Percentiles rank a stretch among this genome's conserved stretches.
phyloP scores from a whole-genome alignment of 1,284 basidiomycete species.

The Dichomitus squalens region DNA sequence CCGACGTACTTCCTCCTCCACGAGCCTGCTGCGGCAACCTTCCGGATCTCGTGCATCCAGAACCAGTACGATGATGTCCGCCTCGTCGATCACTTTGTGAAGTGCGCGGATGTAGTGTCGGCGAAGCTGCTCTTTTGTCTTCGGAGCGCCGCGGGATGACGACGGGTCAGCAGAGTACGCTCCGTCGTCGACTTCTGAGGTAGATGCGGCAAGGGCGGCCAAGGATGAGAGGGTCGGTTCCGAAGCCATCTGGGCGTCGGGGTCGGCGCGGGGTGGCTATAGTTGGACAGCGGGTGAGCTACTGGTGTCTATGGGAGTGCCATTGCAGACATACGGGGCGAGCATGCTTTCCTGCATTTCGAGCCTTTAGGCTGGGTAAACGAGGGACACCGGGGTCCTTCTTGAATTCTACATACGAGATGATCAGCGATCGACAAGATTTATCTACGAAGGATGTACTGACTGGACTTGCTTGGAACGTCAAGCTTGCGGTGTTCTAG shows the following conservation, averaged over 20 bases:
- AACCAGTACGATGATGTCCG: slow-evolving; percentile 88
- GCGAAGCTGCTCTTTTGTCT: slow-evolving; percentile 68
- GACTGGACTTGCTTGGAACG: slow-evolving; percentile 60
- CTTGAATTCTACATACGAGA: slow-evolving; percentile 59
- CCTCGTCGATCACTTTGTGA: slow-evolving; percentile 91
- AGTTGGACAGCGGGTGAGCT: background rate
- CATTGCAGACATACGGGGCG: slow-evolving; percentile 35
- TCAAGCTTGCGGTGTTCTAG: slow-evolving; percentile 47
- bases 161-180: slow-evolving; percentile 29
- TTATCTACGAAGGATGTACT: slow-evolving; percentile 14
- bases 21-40: slow-evolving; percentile 83
- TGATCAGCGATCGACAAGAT: background rate
- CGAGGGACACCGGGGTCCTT: slow-evolving; percentile 84
- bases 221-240: slow-evolving; percentile 70
- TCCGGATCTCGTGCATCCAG: slow-evolving; percentile 93
- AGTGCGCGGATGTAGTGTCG: slow-evolving; percentile 75
- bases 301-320: background rate
- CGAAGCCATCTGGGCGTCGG: slow-evolving; percentile 70
- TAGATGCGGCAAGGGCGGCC: slow-evolving; percentile 44
- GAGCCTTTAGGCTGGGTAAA: slow-evolving; percentile 67
- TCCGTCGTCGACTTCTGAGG: slow-evolving; percentile 29
- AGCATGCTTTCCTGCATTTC: slow-evolving; percentile 57
- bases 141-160: slow-evolving; percentile 34
- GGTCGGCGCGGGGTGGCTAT: slow-evolving; percentile 38
- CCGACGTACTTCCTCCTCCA: slow-evolving; percentile 89